Base-by-base conservation (phyloP, 2,329 filamentous ascomycete genomes). In the Venturia pyrina region DNA sequence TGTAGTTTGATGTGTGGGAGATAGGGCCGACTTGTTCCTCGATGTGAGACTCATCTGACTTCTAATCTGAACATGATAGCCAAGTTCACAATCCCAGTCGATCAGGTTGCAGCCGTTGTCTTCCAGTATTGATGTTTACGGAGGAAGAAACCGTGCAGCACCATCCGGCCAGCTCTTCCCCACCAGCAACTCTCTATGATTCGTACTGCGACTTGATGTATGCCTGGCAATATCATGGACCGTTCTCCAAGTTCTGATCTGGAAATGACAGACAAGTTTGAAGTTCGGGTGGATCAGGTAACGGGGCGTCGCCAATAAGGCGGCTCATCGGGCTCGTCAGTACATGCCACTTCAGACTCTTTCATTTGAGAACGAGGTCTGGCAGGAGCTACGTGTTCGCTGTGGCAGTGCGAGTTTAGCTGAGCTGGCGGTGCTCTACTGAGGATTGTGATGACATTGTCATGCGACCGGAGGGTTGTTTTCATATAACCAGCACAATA, bases 401-500 rank as follows among this genome's bases (percentile, higher is more conserved):
- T 17, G 41, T 43, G 41, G 41, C 15, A 17, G 41, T 43, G 10
- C 17, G 32, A 15, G 15, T 37, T 10, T 62, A 19, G 40, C 37
- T 15, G 60, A 56, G 60, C 37, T 28, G 41, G 40, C 64, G 7
- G 67, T 69, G 69, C 69, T 68, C 64, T 57, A 56, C 37, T 70
- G 67, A 41, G 68, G 69, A 28, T 21, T 32, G 43, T 59, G n/a
- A 32, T 41, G 5, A 24, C 37, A 21, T 40, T 40, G 37, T 40
- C 37, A 40, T 40, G 37, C 65, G 19, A 32, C 10, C 17, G 13
- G 24, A 59, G 19, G 17, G 5, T 8, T n/a, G 8, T n/a, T 24
- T n/a, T 86, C 79, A 87, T 69, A 87, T 77, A n/a, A 83, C 78
- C 69, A 88, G 79, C 34, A 98, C 80, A 70, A 99, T 79, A 68